Conservation (phyloP, 208 protist genomes). For the Trypanosoma theileri region DNA sequence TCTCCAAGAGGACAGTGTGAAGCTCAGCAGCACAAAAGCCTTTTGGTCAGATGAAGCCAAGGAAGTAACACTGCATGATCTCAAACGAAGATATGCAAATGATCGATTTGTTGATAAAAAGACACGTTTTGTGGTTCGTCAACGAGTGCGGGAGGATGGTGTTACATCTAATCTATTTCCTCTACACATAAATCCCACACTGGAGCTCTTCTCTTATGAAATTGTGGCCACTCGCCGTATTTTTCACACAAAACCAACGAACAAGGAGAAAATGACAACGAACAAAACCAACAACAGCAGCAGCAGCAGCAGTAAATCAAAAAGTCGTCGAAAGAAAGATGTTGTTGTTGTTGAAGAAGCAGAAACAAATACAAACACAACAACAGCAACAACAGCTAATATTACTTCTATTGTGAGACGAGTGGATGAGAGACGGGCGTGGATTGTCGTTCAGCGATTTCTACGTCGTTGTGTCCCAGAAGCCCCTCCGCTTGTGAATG, state of each 20-base stretch:
- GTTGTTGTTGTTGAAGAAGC: not conserved
- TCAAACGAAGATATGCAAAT: conserved; percentile 51
- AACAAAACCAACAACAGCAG: not conserved
- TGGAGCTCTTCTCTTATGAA: conserved; percentile 68
- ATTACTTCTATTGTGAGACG: conserved; percentile 29
- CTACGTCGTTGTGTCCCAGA: conserved; percentile 34
- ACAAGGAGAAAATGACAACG: not conserved
- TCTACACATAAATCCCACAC: conserved; percentile 29
- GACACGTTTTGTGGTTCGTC: conserved; percentile 55
- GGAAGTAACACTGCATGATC: conserved; percentile 32
- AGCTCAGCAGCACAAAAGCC: not conserved
- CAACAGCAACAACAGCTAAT: not conserved
- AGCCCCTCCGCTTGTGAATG: conserved; percentile 47
- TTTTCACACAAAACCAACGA: not conserved
- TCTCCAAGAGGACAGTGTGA: not conserved
- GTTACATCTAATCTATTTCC: conserved; percentile 81
- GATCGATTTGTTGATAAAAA: conserved; percentile 63
- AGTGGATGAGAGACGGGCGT: conserved; percentile 44
- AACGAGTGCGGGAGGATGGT: conserved; percentile 66
- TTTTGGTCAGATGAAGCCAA: conserved; percentile 60
- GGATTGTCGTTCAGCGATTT: conserved; percentile 50
- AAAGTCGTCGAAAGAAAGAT: conserved; percentile 5
- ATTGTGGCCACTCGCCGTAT: conserved; percentile 63
- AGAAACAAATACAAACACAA: not conserved
- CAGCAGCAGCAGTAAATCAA: conserved; percentile 3